Conservation (phyloP, 2,329 filamentous ascomycete genomes). For the Aureobasidium sp. region DNA sequence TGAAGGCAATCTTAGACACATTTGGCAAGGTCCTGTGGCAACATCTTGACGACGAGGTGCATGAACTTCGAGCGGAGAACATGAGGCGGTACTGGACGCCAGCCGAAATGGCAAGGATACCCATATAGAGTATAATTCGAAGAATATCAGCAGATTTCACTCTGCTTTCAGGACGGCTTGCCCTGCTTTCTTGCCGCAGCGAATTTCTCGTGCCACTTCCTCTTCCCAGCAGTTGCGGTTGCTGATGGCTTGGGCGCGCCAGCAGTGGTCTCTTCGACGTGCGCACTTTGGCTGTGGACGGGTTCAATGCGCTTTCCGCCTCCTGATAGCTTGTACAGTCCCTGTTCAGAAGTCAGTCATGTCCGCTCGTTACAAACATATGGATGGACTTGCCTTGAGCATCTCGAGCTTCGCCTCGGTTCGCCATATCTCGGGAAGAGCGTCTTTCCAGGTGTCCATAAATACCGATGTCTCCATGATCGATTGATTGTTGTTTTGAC, state of each 20-base stretch:
- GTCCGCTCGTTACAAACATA: not conserved
- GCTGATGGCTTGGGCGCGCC: constrained; percentile 1
- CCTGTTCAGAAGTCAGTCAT: not conserved
- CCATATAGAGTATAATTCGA: constrained; percentile 45
- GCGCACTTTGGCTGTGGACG: not conserved
- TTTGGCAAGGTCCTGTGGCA: constrained; percentile 75
- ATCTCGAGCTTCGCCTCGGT: constrained; percentile 21
- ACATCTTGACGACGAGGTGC: constrained; percentile 80
- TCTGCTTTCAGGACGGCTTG: constrained; percentile 3
- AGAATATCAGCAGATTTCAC: not conserved
- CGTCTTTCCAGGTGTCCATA: constrained; percentile 31
- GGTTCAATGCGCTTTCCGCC: constrained; percentile 8
- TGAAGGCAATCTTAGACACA: constrained; percentile 66
- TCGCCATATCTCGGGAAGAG: constrained; percentile 29
- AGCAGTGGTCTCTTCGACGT: not conserved
- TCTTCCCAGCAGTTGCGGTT: constrained; percentile 22
- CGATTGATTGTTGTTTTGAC: not conserved
- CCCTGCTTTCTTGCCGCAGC: constrained; percentile 20
- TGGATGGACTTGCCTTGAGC: constrained; percentile 20
- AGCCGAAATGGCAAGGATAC: constrained; percentile 65
- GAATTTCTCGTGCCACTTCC: constrained; percentile 36
- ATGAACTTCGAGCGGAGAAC: constrained; percentile 70
- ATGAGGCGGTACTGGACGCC: constrained; percentile 77
- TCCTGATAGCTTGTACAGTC: not conserved
- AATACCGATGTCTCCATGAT: constrained; percentile 25